Percentiles rank a stretch among this genome's conserved stretches.
phyloP scores from a whole-genome alignment of 208 protist species.

The Trypanosoma platydactyli region DNA sequence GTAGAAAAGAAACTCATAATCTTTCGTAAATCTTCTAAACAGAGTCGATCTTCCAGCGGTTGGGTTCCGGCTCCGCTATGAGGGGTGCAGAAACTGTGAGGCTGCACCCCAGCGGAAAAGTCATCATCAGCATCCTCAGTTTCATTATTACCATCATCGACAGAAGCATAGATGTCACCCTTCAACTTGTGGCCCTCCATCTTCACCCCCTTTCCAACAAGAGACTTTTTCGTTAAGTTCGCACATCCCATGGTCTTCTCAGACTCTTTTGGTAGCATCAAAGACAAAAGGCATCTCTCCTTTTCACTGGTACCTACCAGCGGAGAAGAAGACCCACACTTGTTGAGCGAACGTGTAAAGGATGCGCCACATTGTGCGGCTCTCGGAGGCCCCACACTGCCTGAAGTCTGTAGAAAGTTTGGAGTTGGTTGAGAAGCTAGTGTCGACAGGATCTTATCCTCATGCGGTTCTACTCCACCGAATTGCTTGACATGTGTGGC shows the following conservation, averaged over 20 bases:
- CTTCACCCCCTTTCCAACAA: too few relatives aligned
- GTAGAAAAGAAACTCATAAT: constrained; percentile 53
- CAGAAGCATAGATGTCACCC: background rate
- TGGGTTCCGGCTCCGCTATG: background rate
- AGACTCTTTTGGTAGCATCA: constrained; percentile 3
- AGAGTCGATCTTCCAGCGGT: constrained; percentile 55
- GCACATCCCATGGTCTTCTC: background rate
- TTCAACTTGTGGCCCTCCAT: too few relatives aligned
- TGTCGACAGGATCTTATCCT: background rate
- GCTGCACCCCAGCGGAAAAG: too few relatives aligned
- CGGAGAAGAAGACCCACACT: background rate
- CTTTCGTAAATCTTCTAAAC: constrained; percentile 42
- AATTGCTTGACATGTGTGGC: constrained; percentile 19
- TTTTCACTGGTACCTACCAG: background rate
- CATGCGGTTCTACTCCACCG: constrained; percentile 18
- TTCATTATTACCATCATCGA: background rate
- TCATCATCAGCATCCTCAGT: too few relatives aligned
- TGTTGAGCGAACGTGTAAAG: background rate
- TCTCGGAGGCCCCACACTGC: background rate
- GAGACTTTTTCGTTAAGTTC: too few relatives aligned
- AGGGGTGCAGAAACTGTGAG: too few relatives aligned
- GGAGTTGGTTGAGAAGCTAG: background rate
- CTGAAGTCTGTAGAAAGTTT: background rate
- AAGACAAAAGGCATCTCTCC: constrained; percentile 4
- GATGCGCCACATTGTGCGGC: background rate